A percentile compares a stretch with the other conserved stretches of the same genome.
phyloP scores from a whole-genome alignment of 441 rosid species.

The Bocquillonia castaneifolia region DNA sequence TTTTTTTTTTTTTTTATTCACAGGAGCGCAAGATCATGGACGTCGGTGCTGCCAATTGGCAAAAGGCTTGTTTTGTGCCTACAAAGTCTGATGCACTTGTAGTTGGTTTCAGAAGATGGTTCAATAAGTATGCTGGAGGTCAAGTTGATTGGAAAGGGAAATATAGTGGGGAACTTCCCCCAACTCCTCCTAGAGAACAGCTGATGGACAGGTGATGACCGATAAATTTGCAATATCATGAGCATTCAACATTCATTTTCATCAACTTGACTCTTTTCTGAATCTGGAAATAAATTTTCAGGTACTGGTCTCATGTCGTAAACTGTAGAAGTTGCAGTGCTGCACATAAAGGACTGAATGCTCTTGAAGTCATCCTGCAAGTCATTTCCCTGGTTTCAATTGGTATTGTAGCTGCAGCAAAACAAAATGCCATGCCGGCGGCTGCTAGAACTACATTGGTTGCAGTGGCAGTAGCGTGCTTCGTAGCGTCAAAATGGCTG shows the following conservation, averaged over 20 bases:
- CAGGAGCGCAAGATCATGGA: constrained; percentile 83
- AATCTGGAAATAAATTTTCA: constrained; percentile 21
- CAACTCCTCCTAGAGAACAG: constrained; percentile 72
- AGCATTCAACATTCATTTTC: background rate
- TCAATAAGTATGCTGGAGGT: constrained; percentile 58
- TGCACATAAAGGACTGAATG: constrained; percentile 57
- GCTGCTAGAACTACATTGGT: constrained; percentile 43
- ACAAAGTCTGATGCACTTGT: constrained; percentile 74
- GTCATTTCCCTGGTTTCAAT: constrained; percentile 45
- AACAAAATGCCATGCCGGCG: constrained; percentile 36
- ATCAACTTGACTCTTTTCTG: background rate
- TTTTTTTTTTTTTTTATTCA: background rate
- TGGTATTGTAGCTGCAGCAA: constrained; percentile 58
- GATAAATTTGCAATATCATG: background rate
- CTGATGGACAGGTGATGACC: constrained; percentile 69
- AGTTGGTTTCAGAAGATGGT: constrained; percentile 80
- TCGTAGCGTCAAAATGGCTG: constrained; percentile 74
- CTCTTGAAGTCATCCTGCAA: constrained; percentile 57
- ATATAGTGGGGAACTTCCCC: constrained; percentile 58
- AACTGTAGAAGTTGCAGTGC: constrained; percentile 70
- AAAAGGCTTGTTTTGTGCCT: constrained; percentile 75
- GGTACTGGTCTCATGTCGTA: constrained; percentile 88
- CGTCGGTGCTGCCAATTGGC: constrained; percentile 66
- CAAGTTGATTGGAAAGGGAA: constrained; percentile 77
- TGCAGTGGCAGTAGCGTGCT: constrained; percentile 46